Evolutionary conservation across 371 early-diverging fungal genomes (phyloP), one percentile per base, ranked within the genome.

Genomic region (Apophysomyces sp.): DNA sequence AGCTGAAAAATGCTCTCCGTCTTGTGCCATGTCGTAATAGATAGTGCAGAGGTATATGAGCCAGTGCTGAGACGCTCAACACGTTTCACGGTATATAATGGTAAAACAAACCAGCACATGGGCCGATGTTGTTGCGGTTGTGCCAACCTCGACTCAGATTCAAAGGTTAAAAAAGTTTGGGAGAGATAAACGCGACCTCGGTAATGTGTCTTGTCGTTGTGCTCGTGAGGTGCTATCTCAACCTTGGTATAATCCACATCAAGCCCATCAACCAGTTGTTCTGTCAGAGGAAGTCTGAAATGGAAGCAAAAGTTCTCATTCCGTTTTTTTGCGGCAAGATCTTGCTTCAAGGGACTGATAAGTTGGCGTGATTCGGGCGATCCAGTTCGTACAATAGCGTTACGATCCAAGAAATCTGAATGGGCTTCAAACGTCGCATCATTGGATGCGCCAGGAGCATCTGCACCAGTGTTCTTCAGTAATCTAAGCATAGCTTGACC

Each of bases 71-170:
- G 75, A n/a, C 92, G 82, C 69, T 97, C 98, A 2, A 98, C 95
- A 11, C 94, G 84, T 49, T 93, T 92, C 52, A 98, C 85, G 7
- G 93, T 92, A 66, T 88, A 95, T 44, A 96, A 84, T 2, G 97
- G 98, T 12, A 98, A 67, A 0, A 89, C 88, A 27, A 94, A 68
- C 57, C 86, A 85, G 56, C 94, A 92, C 11, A 81, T 62, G 1
- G 78, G 68, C 12, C 62, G 70, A 49, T 74, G 71, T 49, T 81
- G 78, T 36, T 81, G 81, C 4, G 79, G 78, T 24, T 66, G 65
- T 11, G 72, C 70, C 16, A 78, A 65, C 36, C 77, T 71, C 39
- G 85, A 85, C 4, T 71, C 71, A 29, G 96, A 90, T 37, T 83
- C 76, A 72, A 92, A 98, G 56, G 91, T 84, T 15, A 95, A 62